A percentile compares a stretch with the other conserved stretches of the same genome.
Evolutionary conservation across 2,329 filamentous ascomycete species (phyloP).

Genomic region (Acarospora socialis): DNA sequence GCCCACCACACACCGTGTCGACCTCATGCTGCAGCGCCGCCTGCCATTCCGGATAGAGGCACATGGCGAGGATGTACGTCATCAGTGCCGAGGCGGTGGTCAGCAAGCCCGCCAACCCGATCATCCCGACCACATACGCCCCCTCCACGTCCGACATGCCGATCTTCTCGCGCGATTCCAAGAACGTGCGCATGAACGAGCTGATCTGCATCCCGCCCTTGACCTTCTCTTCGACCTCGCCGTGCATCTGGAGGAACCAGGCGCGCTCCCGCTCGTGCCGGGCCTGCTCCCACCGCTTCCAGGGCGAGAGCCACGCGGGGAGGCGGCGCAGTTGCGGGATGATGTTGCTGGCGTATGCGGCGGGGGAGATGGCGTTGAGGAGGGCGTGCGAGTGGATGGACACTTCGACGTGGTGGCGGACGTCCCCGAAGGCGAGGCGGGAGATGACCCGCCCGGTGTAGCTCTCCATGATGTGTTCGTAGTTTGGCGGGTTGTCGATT

Average conservation of each 20-base stretch:
- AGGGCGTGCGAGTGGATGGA: constrained; percentile 23
- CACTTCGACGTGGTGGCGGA: constrained; percentile 19
- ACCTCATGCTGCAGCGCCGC: constrained; percentile 21
- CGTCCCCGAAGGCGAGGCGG: constrained; percentile 24
- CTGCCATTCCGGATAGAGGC: constrained; percentile 14
- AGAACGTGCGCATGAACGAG: constrained; percentile 17
- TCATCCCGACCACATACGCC: constrained; percentile 21
- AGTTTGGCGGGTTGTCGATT: constrained; percentile 18
- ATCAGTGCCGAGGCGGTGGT: constrained; percentile 21
- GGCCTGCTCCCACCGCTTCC: constrained; percentile 23
- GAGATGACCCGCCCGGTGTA: constrained; percentile 26
- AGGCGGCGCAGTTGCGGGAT: too few relatives aligned
- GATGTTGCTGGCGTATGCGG: too few relatives aligned
- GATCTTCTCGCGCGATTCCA: constrained; percentile 16
- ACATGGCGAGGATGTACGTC: constrained; percentile 20
- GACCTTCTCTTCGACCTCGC: constrained; percentile 20
- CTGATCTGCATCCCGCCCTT: constrained; percentile 10
- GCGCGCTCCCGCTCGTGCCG: constrained; percentile 18
- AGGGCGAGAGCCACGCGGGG: too few relatives aligned
- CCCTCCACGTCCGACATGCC: constrained; percentile 18
- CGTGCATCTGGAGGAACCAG: constrained; percentile 19
- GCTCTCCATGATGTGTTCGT: constrained; percentile 23
- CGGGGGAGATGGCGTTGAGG: too few relatives aligned
- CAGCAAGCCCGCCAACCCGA: constrained; percentile 20
- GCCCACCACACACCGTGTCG: too few relatives aligned